Evolutionary conservation across 257 asterid species (phyloP).

Genomic region (Forsythia viridissima): DNA sequence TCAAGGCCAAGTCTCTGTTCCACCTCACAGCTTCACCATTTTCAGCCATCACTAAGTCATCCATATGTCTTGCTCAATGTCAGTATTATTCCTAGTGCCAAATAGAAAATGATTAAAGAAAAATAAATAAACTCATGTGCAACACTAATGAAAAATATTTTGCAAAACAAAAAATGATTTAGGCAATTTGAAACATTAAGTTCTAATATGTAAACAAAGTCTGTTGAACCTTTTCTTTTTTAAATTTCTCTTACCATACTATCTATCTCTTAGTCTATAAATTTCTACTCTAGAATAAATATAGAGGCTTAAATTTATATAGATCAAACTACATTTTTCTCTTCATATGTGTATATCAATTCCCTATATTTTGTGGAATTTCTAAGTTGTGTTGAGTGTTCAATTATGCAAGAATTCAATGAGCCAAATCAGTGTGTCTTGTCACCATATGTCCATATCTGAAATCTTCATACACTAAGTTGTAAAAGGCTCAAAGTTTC

Average conservation of each 20-base stretch:
- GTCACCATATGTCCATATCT: background rate
- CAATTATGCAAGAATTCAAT: background rate
- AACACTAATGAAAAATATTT: background rate
- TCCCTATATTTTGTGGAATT: background rate
- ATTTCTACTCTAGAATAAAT: background rate
- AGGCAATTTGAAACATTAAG: background rate
- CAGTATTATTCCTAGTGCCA: background rate
- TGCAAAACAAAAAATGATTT: background rate
- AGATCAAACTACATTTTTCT: background rate
- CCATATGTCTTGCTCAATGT: background rate
- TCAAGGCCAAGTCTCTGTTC: background rate
- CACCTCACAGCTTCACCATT: background rate
- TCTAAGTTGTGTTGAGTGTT: background rate
- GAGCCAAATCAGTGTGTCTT: background rate
- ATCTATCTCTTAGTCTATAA: background rate
- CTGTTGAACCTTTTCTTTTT: background rate
- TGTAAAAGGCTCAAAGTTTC: background rate
- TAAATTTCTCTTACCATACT: background rate
- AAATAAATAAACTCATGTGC: no score
- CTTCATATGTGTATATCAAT: background rate
- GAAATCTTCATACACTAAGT: background rate
- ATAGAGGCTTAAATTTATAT: background rate
- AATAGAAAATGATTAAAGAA: background rate
- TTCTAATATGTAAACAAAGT: background rate
- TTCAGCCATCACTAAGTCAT: background rate